Evolutionary conservation across 805 yeast species (phyloP), one percentile per base, ranked within the genome.

Genomic region (Schwanniomyces sp.): DNA sequence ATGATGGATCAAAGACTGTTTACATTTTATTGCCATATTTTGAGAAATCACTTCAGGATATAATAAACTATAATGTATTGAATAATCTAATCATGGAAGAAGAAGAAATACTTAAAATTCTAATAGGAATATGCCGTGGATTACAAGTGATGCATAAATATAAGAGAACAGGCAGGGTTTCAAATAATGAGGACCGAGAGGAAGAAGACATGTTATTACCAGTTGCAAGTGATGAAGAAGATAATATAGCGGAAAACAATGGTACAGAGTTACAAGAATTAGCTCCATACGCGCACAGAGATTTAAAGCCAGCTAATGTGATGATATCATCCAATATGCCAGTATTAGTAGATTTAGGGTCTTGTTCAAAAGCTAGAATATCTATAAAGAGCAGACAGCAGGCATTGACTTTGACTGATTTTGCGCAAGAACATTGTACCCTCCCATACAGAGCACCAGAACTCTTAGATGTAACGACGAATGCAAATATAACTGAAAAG

Each of bases 401-500:
- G 57, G 94, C 96, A 0, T 69, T 88, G 27, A 79, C 85, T 12
- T 67, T 89, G 34, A 92, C 89, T 52, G 97, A 91, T 55, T 72
- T 82, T 52, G 91, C 91, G 12, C 88, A 84, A 48, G 94, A 87
- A 57, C 89, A 88, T 62, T 88, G 96, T 59, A 86, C 96, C 1
- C 67, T 89, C 45, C 90, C 95, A 1, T 92, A 86, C 63, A 72
- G 96, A 36, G 96, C 97, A 0, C 98, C 98, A 0, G 98, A 91
- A 61, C 72, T 92, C 40, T 68, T 91, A 48, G 92, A 90, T 58
- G 86, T 90, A 34, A 81, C 80, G 39, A 78, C 88, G 1, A 85
- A 86, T 37, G 64, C 80, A n/a, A 66, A 66, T 5, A 74, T 91
- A 40, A 82, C 84, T 52, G 96, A 88, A 57, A 79, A 80, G 49